Percentiles rank a stretch among this genome's conserved stretches.
Conservation (phyloP, 805 yeast genomes). For the Metschnikowia henanensis region DNA sequence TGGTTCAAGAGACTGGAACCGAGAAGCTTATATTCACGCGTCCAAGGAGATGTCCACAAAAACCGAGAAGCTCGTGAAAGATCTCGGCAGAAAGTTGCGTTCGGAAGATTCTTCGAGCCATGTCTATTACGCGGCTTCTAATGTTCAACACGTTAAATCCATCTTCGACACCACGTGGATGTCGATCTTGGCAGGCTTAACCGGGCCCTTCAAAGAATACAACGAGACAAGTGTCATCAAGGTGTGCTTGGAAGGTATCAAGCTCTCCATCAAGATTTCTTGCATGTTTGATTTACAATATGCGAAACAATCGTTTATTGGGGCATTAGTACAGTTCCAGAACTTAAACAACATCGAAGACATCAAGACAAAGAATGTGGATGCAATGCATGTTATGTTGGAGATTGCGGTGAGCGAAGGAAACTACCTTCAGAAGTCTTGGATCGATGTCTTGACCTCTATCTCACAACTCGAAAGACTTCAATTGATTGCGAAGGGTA, state of each 20-base stretch:
- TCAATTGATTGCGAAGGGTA: constrained; percentile 84
- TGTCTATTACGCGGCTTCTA: constrained; percentile 78
- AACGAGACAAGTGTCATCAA: constrained; percentile 71
- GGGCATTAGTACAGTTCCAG: constrained; percentile 86
- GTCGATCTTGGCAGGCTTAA: constrained; percentile 92
- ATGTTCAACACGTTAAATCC: constrained; percentile 86
- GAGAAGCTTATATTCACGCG: constrained; percentile 89
- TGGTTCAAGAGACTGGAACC: constrained; percentile 64
- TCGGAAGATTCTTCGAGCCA: constrained; percentile 36
- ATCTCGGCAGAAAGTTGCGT: constrained; percentile 51
- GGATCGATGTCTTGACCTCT: constrained; percentile 81
- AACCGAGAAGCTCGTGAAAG: constrained; percentile 80
- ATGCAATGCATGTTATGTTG: constrained; percentile 72
- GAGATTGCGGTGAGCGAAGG: constrained; percentile 82
- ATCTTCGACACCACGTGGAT: constrained; percentile 96
- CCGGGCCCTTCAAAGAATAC: constrained; percentile 89
- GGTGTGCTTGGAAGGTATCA: constrained; percentile 81
- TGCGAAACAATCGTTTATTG: constrained; percentile 86
- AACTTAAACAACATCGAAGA: constrained; percentile 78
- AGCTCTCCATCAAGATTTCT: constrained; percentile 77
- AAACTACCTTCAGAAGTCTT: constrained; percentile 63
- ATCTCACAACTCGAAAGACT: constrained; percentile 91
- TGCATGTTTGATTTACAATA: constrained; percentile 80
- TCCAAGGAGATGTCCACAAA: constrained; percentile 89
- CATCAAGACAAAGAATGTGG: constrained; percentile 75